Conservation (phyloP, 2,329 filamentous ascomycete species). For the Calonectria crousiana region DNA sequence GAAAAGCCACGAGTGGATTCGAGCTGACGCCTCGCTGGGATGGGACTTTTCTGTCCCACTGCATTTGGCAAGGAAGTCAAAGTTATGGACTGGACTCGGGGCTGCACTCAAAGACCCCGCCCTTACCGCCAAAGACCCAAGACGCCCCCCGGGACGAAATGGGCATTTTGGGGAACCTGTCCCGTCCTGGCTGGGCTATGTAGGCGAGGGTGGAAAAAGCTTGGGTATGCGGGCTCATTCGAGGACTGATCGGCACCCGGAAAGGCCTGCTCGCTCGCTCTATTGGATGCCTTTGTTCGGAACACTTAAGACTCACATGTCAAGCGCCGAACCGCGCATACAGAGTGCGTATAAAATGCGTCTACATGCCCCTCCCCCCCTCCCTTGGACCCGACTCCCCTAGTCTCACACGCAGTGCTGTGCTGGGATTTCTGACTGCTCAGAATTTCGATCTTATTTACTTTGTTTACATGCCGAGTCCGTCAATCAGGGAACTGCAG, state of each 20-base stretch:
- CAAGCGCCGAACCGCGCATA: conserved; percentile 40
- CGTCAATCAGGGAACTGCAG: conserved; percentile 2
- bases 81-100: conserved; percentile 24
- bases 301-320: conserved; percentile 46
- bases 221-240: conserved; percentile 36
- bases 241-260: conserved; percentile 40
- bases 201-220: conserved; percentile 27
- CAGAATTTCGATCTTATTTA: conserved; percentile 30
- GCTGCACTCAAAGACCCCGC: conserved; percentile 39
- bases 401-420: conserved; percentile 38
- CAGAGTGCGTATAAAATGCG: conserved; percentile 35
- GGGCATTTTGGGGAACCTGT: conserved; percentile 33
- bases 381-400: conserved; percentile 22
- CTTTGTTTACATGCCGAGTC: background rate
- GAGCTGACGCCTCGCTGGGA: conserved; percentile 39
- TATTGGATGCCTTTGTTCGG: conserved; percentile 39
- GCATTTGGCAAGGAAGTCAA: conserved; percentile 38
- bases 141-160: conserved; percentile 24
- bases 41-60: conserved; percentile 31
- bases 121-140: conserved; percentile 39
- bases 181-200: conserved; percentile 25
- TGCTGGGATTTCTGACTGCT: conserved; percentile 29
- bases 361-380: conserved; percentile 10
- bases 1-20: conserved; percentile 42
- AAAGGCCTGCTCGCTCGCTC: conserved; percentile 31